Evolutionary conservation across 169 alveolate genomes (phyloP).

Genomic region (Plasmodium falciparum): DNA sequence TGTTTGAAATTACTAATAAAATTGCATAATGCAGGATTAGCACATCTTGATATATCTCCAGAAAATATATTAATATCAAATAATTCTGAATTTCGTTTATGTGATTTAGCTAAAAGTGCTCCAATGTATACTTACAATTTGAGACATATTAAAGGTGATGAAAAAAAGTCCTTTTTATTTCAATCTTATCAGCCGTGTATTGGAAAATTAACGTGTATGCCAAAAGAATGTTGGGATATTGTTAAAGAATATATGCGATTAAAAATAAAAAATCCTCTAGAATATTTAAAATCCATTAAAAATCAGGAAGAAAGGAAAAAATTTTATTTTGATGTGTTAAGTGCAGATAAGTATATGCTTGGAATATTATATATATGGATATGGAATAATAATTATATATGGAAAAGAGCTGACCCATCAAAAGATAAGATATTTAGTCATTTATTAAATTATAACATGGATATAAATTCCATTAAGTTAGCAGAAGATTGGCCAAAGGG

Average conservation of each 20-base stretch:
- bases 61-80: slow-evolving; percentile 84
- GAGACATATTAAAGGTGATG: slow-evolving; percentile 75
- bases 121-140: slow-evolving; percentile 81
- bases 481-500: slow-evolving; percentile 51
- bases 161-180: slow-evolving; percentile 73
- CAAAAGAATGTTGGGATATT: slow-evolving; percentile 87
- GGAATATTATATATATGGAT: slow-evolving; percentile 83
- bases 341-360: slow-evolving; percentile 79
- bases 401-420: slow-evolving; percentile 84
- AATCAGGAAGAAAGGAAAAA: slow-evolving; percentile 72
- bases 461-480: slow-evolving; percentile 21
- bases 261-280: slow-evolving; percentile 42
- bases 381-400: slow-evolving; percentile 87
- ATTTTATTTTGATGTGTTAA: slow-evolving; percentile 81
- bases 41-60: slow-evolving; percentile 87
- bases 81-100: slow-evolving; percentile 78
- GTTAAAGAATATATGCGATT: slow-evolving; percentile 67
- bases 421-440: slow-evolving; percentile 78
- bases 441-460: slow-evolving; percentile 40
- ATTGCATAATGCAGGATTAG: slow-evolving; percentile 83
- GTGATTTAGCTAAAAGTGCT: slow-evolving; percentile 86
- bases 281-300: slow-evolving; percentile 13
- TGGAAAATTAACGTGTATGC: slow-evolving; percentile 88
- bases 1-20: slow-evolving; percentile 73
- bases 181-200: slow-evolving; percentile 88